A percentile compares a stretch with the other conserved stretches of the same genome.
phyloP scores from a whole-genome alignment of 1,284 basidiomycete species.

The Cryptococcus sp. region DNA sequence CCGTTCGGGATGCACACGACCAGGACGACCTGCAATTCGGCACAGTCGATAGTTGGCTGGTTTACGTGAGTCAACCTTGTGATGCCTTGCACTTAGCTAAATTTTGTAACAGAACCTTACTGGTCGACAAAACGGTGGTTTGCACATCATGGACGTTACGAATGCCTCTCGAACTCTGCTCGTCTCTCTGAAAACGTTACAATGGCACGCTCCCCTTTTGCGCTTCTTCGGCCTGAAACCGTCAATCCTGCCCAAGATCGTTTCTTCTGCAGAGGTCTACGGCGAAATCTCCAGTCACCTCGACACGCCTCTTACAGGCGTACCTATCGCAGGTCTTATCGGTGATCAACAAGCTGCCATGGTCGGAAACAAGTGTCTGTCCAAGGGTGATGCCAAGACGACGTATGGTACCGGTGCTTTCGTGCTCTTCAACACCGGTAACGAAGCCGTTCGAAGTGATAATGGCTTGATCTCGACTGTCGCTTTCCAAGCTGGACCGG shows the following conservation, averaged over 20 bases:
- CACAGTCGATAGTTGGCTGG: slow-evolving; percentile 95
- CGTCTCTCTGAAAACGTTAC: slow-evolving; percentile 76
- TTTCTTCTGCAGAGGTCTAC: slow-evolving; percentile 90
- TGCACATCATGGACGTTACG: slow-evolving; percentile 93
- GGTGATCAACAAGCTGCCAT: slow-evolving; percentile 97
- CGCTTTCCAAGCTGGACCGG: slow-evolving; percentile 86
- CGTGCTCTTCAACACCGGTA: slow-evolving; percentile 85
- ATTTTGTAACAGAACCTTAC: slow-evolving; percentile 70
- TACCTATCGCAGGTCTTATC: slow-evolving; percentile 86
- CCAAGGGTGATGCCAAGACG: slow-evolving; percentile 84
- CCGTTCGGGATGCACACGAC: slow-evolving; percentile 78
- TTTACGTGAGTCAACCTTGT: slow-evolving; percentile 67
- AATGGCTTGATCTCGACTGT: slow-evolving; percentile 89
- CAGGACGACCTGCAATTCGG: slow-evolving; percentile 84
- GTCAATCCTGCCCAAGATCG: slow-evolving; percentile 81
- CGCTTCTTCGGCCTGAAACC: slow-evolving; percentile 82
- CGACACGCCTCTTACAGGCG: slow-evolving; percentile 68
- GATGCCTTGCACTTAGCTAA: not conserved
- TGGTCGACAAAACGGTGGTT: slow-evolving; percentile 65
- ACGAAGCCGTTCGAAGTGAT: slow-evolving; percentile 77
- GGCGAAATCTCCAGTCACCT: slow-evolving; percentile 63
- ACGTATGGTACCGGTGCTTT: slow-evolving; percentile 97
- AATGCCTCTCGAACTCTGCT: slow-evolving; percentile 96
- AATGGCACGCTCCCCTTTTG: slow-evolving; percentile 82
- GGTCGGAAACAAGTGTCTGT: slow-evolving; percentile 92